Percentiles rank a stretch among this genome's conserved stretches.
Evolutionary conservation across 805 yeast species (phyloP).

Genomic region (Candida dendrica): DNA sequence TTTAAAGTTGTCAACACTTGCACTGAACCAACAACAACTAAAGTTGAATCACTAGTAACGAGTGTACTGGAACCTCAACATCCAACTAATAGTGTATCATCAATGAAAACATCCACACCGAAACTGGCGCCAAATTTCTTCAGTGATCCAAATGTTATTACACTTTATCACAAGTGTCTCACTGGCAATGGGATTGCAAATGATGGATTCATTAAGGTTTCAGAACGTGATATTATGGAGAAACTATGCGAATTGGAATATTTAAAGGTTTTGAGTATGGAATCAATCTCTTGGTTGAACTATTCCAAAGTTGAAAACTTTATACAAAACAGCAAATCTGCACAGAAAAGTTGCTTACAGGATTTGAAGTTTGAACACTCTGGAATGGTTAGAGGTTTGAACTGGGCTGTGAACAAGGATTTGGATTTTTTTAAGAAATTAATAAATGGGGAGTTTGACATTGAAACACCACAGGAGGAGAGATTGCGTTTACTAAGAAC

Average conservation of each 20-base stretch:
- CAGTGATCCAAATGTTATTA: conserved; percentile 16
- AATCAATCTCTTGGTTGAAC: conserved; percentile 42
- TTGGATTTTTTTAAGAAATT: conserved; percentile 9
- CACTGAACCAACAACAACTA: not conserved
- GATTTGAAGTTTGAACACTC: conserved; percentile 36
- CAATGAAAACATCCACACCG: conserved; percentile 13
- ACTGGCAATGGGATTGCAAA: not conserved
- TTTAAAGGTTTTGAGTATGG: conserved; percentile 26
- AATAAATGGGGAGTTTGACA: conserved; percentile 11
- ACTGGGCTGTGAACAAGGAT: conserved; percentile 31
- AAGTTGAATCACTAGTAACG: conserved; percentile 15
- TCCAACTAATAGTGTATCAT: not conserved
- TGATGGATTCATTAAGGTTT: conserved; percentile 3
- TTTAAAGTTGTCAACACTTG: conserved; percentile 35
- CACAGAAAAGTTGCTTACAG: conserved; percentile 6
- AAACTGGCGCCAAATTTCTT: conserved; percentile 1
- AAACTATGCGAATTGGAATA: conserved; percentile 27
- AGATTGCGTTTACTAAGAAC: not conserved
- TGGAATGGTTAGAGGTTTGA: conserved; percentile 41
- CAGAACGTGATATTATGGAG: conserved; percentile 15
- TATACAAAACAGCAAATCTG: conserved; percentile 13
- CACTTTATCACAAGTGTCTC: conserved; percentile 7
- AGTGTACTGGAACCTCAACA: conserved; percentile 7
- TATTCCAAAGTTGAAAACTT: conserved; percentile 29
- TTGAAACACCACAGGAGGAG: conserved; percentile 1